Percentiles rank a stretch among this genome's conserved stretches.
These are phyloP conservation scores for Leucosporidium creatinivorum DNA, from an alignment of 768 basidiomycete species.

Conservation along the genomic window DNA sequence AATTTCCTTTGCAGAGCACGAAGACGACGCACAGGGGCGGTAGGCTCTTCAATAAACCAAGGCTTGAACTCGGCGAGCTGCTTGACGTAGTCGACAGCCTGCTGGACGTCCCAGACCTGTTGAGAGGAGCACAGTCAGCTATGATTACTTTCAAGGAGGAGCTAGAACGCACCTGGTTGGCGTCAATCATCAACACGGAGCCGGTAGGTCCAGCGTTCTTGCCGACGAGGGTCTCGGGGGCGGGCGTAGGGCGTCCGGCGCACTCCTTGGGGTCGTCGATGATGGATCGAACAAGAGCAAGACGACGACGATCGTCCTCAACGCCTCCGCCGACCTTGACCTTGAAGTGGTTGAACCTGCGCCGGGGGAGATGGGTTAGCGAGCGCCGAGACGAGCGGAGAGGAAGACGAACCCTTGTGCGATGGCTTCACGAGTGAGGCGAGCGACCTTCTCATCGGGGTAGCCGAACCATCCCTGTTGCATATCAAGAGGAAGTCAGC, in stretches of 20 bases:
- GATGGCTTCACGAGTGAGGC: constrained; percentile 75
- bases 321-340: constrained; percentile 91
- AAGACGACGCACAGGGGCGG: constrained; percentile 53
- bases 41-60: constrained; percentile 96
- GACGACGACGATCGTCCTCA: constrained; percentile 75
- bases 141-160: background rate
- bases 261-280: constrained; percentile 86
- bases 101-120: constrained; percentile 77
- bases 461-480: constrained; percentile 53
- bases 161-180: constrained; percentile 57
- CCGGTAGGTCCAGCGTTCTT: constrained; percentile 96
- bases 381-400: background rate
- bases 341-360: constrained; percentile 88
- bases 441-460: constrained; percentile 80
- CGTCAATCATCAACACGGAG: constrained; percentile 91
- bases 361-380: background rate
- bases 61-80: constrained; percentile 72
- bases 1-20: no score
- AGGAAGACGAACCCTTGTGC: constrained; percentile 49
- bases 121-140: background rate
- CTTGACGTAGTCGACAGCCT: constrained; percentile 86
- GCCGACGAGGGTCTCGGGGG: constrained; percentile 56
- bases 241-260: constrained; percentile 52
- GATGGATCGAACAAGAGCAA: constrained; percentile 81
- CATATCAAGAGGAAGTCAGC: background rate